Evolutionary conservation across 2,329 filamentous ascomycete genomes (phyloP), one percentile per base, ranked within the genome.

Genomic region (Aspergillus ochraceoroseus): DNA sequence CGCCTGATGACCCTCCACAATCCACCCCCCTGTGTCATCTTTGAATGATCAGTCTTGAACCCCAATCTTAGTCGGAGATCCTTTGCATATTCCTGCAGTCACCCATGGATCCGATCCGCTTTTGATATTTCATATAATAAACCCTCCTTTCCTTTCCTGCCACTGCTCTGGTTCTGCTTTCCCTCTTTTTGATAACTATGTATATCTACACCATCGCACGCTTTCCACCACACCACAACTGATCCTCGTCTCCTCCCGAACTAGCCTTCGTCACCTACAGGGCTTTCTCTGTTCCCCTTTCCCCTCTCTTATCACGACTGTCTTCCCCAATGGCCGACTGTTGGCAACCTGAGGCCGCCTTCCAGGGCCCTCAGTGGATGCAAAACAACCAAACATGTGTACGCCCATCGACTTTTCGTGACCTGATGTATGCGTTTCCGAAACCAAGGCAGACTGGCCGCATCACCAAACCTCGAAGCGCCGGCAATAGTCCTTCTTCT

Each of bases 401-500:
- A 32, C 49, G 51, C 19, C 38, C 53, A 18, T 40, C 51, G 26
- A 52, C 46, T 17, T 52, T 59, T 40, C 57, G 57, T 6, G 72
- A 68, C 48, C 69, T 72, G 49, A 48, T 55, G 13, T 52, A 73
- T 73, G 59, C 73, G 70, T 55, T 64, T 61, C 34, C 69, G 65
- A 51, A 67, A 65, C 44, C 65, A 68, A 43, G 80, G 77, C 75
- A 73, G 15, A 51, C 47, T 3, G 43, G 56, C 18, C 58, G 81
- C 45, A 70, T 86, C 26, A 66, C 65, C 41, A 86, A 86, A 62
- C 79, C 81, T 9, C 75, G 68, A 49, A 85, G 81, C 62, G 75
- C 80, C 49, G 84, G 72, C 68, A 85, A 77, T 64, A 86, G 83
- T 61, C 83, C 82, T 9, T 73, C 79, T 5, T 52, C 61, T n/a